Percentiles rank a stretch among this genome's conserved stretches.
phyloP scores from a whole-genome alignment of 352 stramenopile genomes.

The Pythium myriotylum region DNA sequence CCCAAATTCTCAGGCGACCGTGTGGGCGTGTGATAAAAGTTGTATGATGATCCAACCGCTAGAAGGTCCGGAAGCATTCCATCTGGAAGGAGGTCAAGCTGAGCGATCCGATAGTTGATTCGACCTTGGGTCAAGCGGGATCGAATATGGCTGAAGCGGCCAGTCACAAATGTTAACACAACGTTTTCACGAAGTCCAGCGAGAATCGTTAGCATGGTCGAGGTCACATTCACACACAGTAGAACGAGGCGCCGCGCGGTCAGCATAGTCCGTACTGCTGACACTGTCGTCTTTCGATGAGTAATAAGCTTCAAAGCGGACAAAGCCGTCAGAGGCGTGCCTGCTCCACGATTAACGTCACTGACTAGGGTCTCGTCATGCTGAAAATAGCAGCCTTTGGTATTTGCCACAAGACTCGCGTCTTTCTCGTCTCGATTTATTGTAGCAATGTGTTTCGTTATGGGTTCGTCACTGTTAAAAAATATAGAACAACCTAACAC shows the following conservation, averaged over 20 bases:
- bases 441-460: no score
- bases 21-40: conserved; percentile 26
- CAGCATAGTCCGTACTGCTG: no score
- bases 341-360: no score
- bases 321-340: no score
- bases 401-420: no score
- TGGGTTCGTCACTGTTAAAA: no score
- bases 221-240: conserved; percentile 23
- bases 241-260: conserved; percentile 15
- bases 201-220: conserved; percentile 32
- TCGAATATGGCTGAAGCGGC: conserved; percentile 27
- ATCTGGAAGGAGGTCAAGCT: conserved; percentile 34
- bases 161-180: conserved; percentile 23
- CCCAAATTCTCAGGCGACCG: conserved; percentile 23
- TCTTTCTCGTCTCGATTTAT: no score
- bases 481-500: no score
- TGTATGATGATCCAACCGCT: conserved; percentile 27
- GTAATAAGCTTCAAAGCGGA: no score
- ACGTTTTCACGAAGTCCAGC: conserved; percentile 35
- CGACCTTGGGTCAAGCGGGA: conserved; percentile 32
- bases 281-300: no score
- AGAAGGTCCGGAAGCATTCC: conserved; percentile 34
- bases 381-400: no score
- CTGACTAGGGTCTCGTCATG: no score
- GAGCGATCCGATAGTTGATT: conserved; percentile 52